Base-by-base conservation (phyloP, 78 protist genomes). In the Dictyostelium capitatum region DNA sequence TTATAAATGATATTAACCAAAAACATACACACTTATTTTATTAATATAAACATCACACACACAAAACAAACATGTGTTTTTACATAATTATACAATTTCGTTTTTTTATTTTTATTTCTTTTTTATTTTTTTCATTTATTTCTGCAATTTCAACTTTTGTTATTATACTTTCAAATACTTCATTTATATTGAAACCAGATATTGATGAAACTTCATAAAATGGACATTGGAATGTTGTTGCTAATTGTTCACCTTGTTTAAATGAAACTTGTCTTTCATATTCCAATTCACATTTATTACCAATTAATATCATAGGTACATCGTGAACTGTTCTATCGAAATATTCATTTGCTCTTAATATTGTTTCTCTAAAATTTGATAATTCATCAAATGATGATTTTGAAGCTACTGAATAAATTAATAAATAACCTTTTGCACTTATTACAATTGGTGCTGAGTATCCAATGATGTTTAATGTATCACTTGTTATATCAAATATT, bases 121-220 rank as follows among this genome's bases (percentile, higher is more conserved):
- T 37, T n/a, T n/a, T n/a, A n/a, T n/a, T n/a, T 37, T 37, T 37
- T 37, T 37, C 43, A 37, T 37, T 37, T 37, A 2, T 3, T 2
- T 3, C 43, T 2, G 43, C 43, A 37, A 3, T 37, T 3, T 37
- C 43, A 37, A 37, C 43, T 37, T 37, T 1, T 3, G 43, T 37
- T 3, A 37, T 37, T 1, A 37, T 37, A 3, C 6, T 37, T 37
- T 37, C 43, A 37, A 53, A 65, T 11, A 53, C 20, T 53, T 81
- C 69, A 3, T 43, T 65, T 9, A 65, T 64, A 48, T 81, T 81
- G 12, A 25, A 64, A 28, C 80, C 65, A 0, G 79, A 81, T 85
- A 95, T 96, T 32, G 98, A 97, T 19, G 95, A 82, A 17, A 97
- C 90, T 87, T 97, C 98, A 54, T 95, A 30, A 90, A 94, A 96